phyloP scores from a whole-genome alignment of 164 flowering plant species.

The Annona squamosa region DNA sequence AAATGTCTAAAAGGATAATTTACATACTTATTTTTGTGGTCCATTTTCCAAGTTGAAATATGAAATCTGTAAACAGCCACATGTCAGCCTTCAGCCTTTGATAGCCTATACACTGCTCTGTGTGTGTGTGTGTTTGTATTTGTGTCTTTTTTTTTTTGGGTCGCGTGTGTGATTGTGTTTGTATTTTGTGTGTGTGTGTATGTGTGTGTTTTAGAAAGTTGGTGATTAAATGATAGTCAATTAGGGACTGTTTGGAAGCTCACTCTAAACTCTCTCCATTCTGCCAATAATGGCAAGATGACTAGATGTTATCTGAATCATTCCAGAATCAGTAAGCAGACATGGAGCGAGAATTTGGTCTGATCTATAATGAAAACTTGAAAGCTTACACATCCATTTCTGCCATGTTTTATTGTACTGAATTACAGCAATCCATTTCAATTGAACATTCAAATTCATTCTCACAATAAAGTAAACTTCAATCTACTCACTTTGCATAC shows the following conservation, averaged over 20 bases:
- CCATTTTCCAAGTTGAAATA: neutral
- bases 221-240: neutral
- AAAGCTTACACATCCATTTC: neutral
- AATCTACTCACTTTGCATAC: neutral
- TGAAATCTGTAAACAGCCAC: neutral
- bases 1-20: neutral
- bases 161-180: neutral
- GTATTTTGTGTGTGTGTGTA: neutral
- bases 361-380: neutral
- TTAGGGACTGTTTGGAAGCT: neutral
- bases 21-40: neutral
- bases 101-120: neutral
- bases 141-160: neutral
- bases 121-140: neutral
- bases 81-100: neutral
- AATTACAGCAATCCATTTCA: neutral
- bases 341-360: neutral
- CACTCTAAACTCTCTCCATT: neutral
- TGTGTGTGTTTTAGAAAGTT: too few relatives aligned
- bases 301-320: neutral
- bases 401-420: neutral
- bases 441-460: neutral
- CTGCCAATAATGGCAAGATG: neutral
- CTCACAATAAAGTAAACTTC: neutral
- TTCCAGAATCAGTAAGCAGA: neutral